These are phyloP conservation scores for Podospora comata DNA, from an alignment of 495 filamentous ascomycete species.

Conservation along the genomic window DNA sequence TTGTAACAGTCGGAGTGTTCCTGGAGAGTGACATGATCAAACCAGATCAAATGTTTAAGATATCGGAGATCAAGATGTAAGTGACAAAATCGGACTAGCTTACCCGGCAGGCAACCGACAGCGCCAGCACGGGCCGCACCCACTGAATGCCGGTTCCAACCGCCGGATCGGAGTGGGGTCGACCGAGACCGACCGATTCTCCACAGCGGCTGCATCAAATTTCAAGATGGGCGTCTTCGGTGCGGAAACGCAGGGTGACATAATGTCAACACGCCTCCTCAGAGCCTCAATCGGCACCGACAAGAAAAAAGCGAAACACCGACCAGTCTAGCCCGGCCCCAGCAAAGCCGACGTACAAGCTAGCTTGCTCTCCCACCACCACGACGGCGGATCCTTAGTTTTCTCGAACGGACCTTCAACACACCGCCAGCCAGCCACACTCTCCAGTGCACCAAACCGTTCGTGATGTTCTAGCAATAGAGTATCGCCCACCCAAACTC, in stretches of 20 bases:
- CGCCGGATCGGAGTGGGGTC: constrained; percentile 13
- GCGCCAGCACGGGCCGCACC: not conserved
- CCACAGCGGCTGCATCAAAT: constrained; percentile 15
- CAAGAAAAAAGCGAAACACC: not conserved
- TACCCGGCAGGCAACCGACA: not conserved
- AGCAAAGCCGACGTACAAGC: not conserved
- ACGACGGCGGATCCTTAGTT: not conserved
- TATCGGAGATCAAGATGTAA: not conserved
- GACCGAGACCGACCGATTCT: constrained; percentile 3
- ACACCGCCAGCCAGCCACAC: not conserved
- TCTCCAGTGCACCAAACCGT: not conserved
- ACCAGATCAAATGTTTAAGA: too few species aligned
- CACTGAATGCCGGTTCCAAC: constrained; percentile 19
- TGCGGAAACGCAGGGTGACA: constrained; percentile 19
- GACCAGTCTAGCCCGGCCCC: not conserved
- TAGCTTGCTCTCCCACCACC: not conserved
- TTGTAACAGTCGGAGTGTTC: too few species aligned
- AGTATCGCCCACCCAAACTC: constrained; percentile 5
- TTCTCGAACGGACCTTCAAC: not conserved
- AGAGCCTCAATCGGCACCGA: constrained; percentile 1
- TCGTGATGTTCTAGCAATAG: constrained; percentile 19
- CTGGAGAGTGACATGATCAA: too few species aligned
- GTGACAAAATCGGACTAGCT: not conserved
- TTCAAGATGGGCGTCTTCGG: not conserved
- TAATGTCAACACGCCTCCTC: constrained; percentile 13